Percentiles rank a stretch among this genome's conserved stretches.
Conservation (phyloP, 2,329 filamentous ascomycete genomes). For the Alternaria sp. region DNA sequence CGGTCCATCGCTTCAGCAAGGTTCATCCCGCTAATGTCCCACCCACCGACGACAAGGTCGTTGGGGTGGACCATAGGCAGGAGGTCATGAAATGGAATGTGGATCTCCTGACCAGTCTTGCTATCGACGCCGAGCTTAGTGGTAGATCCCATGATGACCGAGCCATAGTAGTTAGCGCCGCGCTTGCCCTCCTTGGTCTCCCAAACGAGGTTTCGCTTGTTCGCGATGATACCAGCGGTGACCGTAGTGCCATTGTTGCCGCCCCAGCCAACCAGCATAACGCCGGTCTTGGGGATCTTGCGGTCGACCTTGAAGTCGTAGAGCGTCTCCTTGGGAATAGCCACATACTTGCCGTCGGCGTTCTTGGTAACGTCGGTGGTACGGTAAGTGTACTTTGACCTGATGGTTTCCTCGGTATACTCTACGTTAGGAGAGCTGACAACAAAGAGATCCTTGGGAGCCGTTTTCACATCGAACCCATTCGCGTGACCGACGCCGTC, state of each 20-base stretch:
- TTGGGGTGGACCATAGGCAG: slow-evolving; percentile 98
- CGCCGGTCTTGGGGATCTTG: slow-evolving; percentile 88
- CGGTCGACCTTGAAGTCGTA: slow-evolving; percentile 99
- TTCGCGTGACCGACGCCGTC: slow-evolving; percentile 65
- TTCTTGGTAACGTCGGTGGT: slow-evolving; percentile 82
- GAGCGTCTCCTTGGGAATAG: slow-evolving; percentile 83
- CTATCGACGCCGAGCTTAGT: slow-evolving; percentile 93
- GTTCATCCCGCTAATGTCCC: slow-evolving; percentile 95
- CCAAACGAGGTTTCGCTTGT: slow-evolving; percentile 85
- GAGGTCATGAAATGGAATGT: slow-evolving; percentile 93
- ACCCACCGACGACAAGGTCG: slow-evolving; percentile 92
- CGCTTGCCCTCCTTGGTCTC: slow-evolving; percentile 90
- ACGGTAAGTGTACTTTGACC: slow-evolving; percentile 94
- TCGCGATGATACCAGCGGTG: slow-evolving; percentile 95
- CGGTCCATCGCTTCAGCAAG: slow-evolving; percentile 94
- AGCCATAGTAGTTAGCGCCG: slow-evolving; percentile 96
- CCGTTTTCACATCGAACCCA: slow-evolving; percentile 56
- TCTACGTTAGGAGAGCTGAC: slow-evolving; percentile 92
- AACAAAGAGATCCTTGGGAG: slow-evolving; percentile 73
- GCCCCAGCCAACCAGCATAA: slow-evolving; percentile 98
- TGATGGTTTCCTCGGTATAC: slow-evolving; percentile 89
- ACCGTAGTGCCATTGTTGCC: slow-evolving; percentile 99
- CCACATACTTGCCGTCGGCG: slow-evolving; percentile 78
- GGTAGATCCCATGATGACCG: slow-evolving; percentile 95
- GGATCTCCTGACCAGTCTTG: slow-evolving; percentile 86